These are phyloP conservation scores for Fraxinus latifolia DNA, from an alignment of 305 asterid genomes.

Conservation along the genomic window DNA sequence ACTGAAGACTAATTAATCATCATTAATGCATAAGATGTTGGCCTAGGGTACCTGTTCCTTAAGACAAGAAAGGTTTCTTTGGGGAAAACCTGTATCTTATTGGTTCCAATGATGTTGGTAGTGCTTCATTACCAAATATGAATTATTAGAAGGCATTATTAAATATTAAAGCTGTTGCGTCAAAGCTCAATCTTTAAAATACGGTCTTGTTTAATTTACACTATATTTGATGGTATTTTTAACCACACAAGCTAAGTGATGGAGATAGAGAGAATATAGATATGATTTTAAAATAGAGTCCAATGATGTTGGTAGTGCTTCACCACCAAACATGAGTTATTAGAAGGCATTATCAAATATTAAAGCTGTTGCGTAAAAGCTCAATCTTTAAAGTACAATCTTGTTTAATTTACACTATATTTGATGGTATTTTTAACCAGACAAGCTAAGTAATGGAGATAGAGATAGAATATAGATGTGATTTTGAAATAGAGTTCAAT, in stretches of 20 bases:
- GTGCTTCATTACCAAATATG: neutral
- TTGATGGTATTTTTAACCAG: neutral
- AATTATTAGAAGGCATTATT: neutral
- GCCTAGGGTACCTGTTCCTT: neutral
- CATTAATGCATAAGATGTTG: neutral
- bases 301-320: neutral
- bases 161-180: neutral
- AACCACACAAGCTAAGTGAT: neutral
- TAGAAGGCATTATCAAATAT: neutral
- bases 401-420: neutral
- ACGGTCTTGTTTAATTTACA: neutral
- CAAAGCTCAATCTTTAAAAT: neutral
- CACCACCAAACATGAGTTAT: neutral
- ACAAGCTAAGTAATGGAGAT: neutral
- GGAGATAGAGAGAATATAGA: neutral
- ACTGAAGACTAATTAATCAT: neutral
- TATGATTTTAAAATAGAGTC: neutral
- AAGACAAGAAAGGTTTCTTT: neutral
- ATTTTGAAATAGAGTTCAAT: neutral
- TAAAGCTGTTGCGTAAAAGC: neutral
- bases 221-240: neutral
- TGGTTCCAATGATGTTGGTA: neutral
- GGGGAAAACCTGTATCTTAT: neutral
- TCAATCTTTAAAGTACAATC: neutral
- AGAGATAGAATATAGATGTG: neutral